Evolutionary conservation across 2,329 filamentous ascomycete species (phyloP), one percentile per base, ranked within the genome.

Genomic region (Xylaria arbuscula): DNA sequence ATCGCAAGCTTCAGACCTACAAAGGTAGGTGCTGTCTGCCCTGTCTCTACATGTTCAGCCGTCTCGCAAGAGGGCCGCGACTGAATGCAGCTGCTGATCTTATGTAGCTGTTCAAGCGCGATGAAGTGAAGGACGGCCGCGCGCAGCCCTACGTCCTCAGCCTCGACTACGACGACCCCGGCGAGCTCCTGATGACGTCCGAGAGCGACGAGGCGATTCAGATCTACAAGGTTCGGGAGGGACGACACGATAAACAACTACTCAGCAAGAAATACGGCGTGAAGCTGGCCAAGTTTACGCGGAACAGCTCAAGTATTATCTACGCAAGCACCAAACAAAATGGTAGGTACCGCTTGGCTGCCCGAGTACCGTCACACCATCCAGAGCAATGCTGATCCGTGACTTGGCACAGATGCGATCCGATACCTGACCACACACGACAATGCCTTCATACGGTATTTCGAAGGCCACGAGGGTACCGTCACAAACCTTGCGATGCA

Each of bases 251-350:
- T 55, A 98, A 98, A 82, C 91, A 91, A 68, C 86, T 98, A 55
- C 90, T 97, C 60, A 97, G 93, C 82, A 97, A 98, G 78, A 99
- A 99, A 79, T 99, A 99, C 76, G 96, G 96, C 68, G 94, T 93
- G 19, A 96, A 97, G 78, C 87, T 98, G 64, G 96, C 96, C 45
- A 92, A 93, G 74, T 99, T 98, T 80, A 97, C 95, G 0, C 96
- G 98, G 78, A 92, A 95, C 69, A 90, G 90, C 72, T 93, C 93
- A 24, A 94, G 93, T 78, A 93, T 99, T 77, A 90, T 99, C 68
- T 98, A 98, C 77, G 94, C 96, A 60, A 97, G 93, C 78, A 99
- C 96, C 13, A 98, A 97, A 78, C 90, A 97, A 75, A 97, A 99
- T 77, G 88, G 92, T 93, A 83, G 3, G 69, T 83, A 17, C 19